Evolutionary conservation across 495 filamentous ascomycete species (phyloP), one percentile per base, ranked within the genome.

Genomic region (Neurospora tetrasperma): DNA sequence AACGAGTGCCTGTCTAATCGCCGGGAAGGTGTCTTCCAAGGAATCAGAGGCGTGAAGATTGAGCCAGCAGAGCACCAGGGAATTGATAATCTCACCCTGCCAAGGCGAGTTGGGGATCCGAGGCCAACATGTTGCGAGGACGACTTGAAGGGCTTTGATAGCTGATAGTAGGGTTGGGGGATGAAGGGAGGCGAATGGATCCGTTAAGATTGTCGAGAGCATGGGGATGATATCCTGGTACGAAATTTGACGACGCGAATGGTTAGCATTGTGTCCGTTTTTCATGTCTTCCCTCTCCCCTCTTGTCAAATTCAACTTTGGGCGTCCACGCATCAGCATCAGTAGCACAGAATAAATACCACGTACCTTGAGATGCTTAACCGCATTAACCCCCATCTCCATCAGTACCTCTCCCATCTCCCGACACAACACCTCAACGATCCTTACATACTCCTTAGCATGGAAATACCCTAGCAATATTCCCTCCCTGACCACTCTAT

Each of bases 121-220:
- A 12, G 92, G 90, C 89, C 96, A 95, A n/a, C 87, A 88, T 62
- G 85, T 90, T 31, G 87, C 73, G n/a, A 97, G 81, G 14, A 92
- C 82, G 0, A 81, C 80, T 69, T 90, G 85, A 39, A 93, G 71
- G 1, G 89, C 82, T 10, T 82, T 75, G 7, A 87, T 78, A 2
- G 90, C 88, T 0, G 86, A 81, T 2, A 83, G 62, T 0, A 96
- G 81, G 0, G 92, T 80, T 3, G 84, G 80, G 0, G 87, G 85
- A 69, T 88, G 80, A 4, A 87, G 85, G 0, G 85, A 85, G 3
- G 86, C 89, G 74, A 97, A 93, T 1, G 93, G 92, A 70, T 91
- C 90, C 1, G 85, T 80, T 23, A 98, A 81, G 10, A 91, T 88
- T 44, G 80, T 81, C 14, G 88, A 88, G 5, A 96, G 76, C 46